These are phyloP conservation scores for Calonectria montana DNA, from an alignment of 2,329 filamentous ascomycete genomes.

Conservation along the genomic window DNA sequence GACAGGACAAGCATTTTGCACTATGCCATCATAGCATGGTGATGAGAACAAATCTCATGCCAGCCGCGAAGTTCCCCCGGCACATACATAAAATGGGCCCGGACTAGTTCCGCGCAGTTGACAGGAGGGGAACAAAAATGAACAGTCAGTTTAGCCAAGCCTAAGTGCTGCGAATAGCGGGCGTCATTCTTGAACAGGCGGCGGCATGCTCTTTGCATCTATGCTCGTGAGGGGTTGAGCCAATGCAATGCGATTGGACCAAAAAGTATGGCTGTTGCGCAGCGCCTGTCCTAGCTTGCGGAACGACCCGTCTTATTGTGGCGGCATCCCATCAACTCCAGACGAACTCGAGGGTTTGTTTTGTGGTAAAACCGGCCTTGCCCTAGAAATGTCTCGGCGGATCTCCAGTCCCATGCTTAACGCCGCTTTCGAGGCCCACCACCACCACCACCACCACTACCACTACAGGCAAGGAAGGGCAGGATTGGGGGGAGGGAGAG, in stretches of 20 bases:
- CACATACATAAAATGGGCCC: not conserved
- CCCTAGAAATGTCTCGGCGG: constrained; percentile 1
- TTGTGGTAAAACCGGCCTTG: not conserved
- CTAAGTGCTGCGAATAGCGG: not conserved
- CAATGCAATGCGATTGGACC: not conserved
- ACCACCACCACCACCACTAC: too few species aligned
- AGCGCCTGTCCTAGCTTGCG: not conserved
- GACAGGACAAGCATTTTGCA: not conserved
- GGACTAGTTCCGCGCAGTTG: not conserved
- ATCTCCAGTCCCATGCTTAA: not conserved
- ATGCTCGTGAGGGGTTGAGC: too few species aligned
- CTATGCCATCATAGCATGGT: not conserved
- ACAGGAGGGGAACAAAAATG: not conserved
- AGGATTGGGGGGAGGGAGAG: not conserved
- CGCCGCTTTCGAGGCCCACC: not conserved
- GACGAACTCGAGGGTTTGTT: not conserved
- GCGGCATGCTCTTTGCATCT: not conserved
- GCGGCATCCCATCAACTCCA: not conserved
- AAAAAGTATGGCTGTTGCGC: not conserved
- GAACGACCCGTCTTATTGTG: not conserved
- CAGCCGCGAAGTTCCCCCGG: not conserved
- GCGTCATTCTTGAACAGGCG: not conserved
- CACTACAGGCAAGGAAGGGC: too few species aligned
- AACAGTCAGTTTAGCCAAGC: not conserved
- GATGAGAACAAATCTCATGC: not conserved